Percentiles rank a stretch among this genome's conserved stretches.
Evolutionary conservation across 2,329 filamentous ascomycete species (phyloP).

Genomic region (Massarina eburnea): DNA sequence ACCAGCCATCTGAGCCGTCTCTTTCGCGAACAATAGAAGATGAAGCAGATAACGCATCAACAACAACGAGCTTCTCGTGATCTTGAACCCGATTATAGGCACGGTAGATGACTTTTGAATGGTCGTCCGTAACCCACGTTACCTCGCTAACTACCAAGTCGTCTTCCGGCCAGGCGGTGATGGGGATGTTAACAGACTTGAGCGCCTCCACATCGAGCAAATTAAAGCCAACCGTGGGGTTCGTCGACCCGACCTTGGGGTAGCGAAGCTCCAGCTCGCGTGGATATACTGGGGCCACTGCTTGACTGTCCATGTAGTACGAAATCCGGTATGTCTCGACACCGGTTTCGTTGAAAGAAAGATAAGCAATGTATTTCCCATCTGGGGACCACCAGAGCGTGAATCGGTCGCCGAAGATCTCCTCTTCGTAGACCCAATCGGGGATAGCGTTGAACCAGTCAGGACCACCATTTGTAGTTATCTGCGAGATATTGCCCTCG

Average conservation of each 20-base stretch:
- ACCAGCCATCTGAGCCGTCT: slow-evolving; percentile 63
- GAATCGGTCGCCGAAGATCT: slow-evolving; percentile 55
- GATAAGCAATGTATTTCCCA: slow-evolving; percentile 56
- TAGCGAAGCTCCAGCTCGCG: slow-evolving; percentile 65
- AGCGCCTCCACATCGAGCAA: slow-evolving; percentile 57
- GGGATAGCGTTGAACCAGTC: slow-evolving; percentile 66
- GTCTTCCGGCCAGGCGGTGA: slow-evolving; percentile 61
- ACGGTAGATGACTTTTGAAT: slow-evolving; percentile 64
- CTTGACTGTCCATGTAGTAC: slow-evolving; percentile 64
- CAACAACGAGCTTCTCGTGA: slow-evolving; percentile 61
- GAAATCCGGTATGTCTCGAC: slow-evolving; percentile 67
- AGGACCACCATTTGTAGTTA: slow-evolving; percentile 62
- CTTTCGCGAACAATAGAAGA: slow-evolving; percentile 57
- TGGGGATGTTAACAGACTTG: slow-evolving; percentile 49
- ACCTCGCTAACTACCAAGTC: slow-evolving; percentile 69
- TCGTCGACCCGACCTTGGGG: slow-evolving; percentile 68
- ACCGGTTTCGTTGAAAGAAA: slow-evolving; percentile 65
- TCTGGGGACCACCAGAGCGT: slow-evolving; percentile 62
- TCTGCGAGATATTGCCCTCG: slow-evolving; percentile 56
- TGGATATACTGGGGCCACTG: slow-evolving; percentile 63
- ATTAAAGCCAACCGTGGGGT: slow-evolving; percentile 65
- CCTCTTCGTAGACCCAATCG: slow-evolving; percentile 66
- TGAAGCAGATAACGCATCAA: slow-evolving; percentile 54
- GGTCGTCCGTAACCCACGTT: slow-evolving; percentile 64
- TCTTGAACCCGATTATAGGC: slow-evolving; percentile 71